phyloP scores from a whole-genome alignment of 1,139 yeast species.

The Hansenula sp. region DNA sequence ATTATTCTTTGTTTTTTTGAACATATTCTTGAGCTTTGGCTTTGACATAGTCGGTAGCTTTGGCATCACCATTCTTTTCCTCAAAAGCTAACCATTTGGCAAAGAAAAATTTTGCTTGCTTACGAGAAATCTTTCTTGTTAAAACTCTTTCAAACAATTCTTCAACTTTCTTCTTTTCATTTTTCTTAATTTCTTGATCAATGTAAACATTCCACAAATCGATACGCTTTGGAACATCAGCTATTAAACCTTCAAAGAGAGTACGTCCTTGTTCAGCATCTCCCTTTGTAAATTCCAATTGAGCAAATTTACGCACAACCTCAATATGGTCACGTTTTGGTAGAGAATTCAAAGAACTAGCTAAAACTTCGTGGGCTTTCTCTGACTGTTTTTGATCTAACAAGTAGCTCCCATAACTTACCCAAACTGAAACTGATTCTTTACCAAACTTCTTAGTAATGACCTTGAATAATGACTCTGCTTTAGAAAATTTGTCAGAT shows the following conservation, averaged over 20 bases:
- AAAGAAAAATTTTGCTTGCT: constrained; percentile 93
- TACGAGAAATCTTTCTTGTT: constrained; percentile 66
- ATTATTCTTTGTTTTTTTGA: constrained; percentile 13
- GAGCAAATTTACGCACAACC: constrained; percentile 83
- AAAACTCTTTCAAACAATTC: constrained; percentile 79
- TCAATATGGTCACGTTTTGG: constrained; percentile 79
- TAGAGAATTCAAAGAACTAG: constrained; percentile 66
- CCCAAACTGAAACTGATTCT: constrained; percentile 68
- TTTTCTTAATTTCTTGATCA: constrained; percentile 80
- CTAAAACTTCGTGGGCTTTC: constrained; percentile 65
- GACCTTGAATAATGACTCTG: constrained; percentile 59
- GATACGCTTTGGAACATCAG: constrained; percentile 87
- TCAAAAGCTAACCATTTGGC: constrained; percentile 87
- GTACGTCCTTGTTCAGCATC: constrained; percentile 94
- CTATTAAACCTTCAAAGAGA: constrained; percentile 83
- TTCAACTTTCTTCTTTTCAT: constrained; percentile 61
- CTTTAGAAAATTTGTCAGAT: constrained; percentile 67
- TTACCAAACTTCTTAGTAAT: constrained; percentile 81
- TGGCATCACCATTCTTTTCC: constrained; percentile 63
- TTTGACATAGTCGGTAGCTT: constrained; percentile 78
- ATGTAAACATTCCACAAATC: constrained; percentile 94
- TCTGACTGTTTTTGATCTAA: constrained; percentile 53
- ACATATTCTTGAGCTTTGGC: constrained; percentile 87
- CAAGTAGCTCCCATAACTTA: constrained; percentile 69
- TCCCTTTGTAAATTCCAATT: constrained; percentile 80